These are phyloP conservation scores for Neophaeococcomyces aloes DNA, from an alignment of 2,329 filamentous ascomycete species.

Conservation along the genomic window DNA sequence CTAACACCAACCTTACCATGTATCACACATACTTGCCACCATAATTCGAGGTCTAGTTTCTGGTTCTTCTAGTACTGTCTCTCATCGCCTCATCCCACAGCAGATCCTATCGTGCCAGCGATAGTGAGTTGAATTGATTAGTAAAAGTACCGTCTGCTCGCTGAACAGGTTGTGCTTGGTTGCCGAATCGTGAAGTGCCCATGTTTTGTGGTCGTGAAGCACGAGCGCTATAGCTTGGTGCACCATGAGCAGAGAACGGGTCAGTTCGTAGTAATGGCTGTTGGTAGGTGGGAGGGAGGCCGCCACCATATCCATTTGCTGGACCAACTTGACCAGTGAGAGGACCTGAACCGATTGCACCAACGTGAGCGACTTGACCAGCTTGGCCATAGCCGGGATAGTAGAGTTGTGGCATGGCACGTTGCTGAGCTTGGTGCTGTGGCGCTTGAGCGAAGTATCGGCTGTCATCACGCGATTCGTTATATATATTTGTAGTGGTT, in stretches of 20 bases:
- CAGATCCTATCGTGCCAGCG: constrained; percentile 6
- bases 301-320: neutral
- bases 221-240: neutral
- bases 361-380: neutral
- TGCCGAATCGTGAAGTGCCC: neutral
- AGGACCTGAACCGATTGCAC: too few relatives aligned
- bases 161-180: neutral
- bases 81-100: too few relatives aligned
- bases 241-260: constrained; percentile 4
- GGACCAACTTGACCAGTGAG: constrained; percentile 1
- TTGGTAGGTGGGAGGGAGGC: constrained; percentile 1
- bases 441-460: constrained; percentile 2
- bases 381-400: constrained; percentile 7
- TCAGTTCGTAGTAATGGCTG: neutral
- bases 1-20: too few relatives aligned
- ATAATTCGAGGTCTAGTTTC: too few relatives aligned
- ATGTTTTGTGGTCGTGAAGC: constrained; percentile 4
- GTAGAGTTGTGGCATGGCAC: constrained; percentile 5
- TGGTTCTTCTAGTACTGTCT: too few relatives aligned
- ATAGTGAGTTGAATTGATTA: constrained; percentile 6
- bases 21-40: too few relatives aligned
- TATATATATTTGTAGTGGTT: neutral
- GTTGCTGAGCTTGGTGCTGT: constrained; percentile 1
- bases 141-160: neutral
- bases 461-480: constrained; percentile 1